Base-by-base conservation (phyloP, 345 rosid genomes). In the Arabidopsis arenosa region DNA sequence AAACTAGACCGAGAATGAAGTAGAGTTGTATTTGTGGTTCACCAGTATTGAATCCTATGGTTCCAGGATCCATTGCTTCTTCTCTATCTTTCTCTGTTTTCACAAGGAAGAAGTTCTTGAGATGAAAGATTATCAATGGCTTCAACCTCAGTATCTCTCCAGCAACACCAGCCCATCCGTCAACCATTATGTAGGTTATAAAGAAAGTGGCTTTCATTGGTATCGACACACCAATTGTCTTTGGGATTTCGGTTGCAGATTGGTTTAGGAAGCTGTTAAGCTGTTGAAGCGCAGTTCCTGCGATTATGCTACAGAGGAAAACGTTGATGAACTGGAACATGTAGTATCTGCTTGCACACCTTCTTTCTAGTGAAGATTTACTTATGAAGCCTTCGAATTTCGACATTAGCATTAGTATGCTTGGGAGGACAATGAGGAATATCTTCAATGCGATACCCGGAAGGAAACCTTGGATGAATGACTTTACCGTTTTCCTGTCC, bases 161-260 rank as follows among this genome's bases (percentile, higher is more conserved):
- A 4, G 99, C 99, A 21, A 89, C 95, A 76, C 99, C 97, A 33
- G 99, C 97, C 97, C 99, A 94, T 58, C 99, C 98, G 23, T 92
- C 98, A 15, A 92, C 98, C 97, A 91, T 93, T 60, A 91, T 84
- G 68, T 90, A 93, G 5, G 98, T 93, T 61, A 93, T 91, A 83
- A 93, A 93, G 86, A 93, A 93, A 4, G 98, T 91, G 44, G 97
- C 98, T 77, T 95, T 95, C 97, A 90, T 92, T 11, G 99, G 99
- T 78, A 95, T 90, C 6, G 99, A 90, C 56, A 80, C 88, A 6
- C 97, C 97, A 0, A 95, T 82, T 13, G 97, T 92, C 85, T 83
- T 86, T 26, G 99, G 97, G 68, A 95, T 92, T 13, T 95, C 86
- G 43, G 85, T 83, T 62, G 97, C 95, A 10, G 99, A 90, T 70